Evolutionary conservation across 805 yeast genomes (phyloP).

Genomic region (Blastobotrys peoriensis): DNA sequence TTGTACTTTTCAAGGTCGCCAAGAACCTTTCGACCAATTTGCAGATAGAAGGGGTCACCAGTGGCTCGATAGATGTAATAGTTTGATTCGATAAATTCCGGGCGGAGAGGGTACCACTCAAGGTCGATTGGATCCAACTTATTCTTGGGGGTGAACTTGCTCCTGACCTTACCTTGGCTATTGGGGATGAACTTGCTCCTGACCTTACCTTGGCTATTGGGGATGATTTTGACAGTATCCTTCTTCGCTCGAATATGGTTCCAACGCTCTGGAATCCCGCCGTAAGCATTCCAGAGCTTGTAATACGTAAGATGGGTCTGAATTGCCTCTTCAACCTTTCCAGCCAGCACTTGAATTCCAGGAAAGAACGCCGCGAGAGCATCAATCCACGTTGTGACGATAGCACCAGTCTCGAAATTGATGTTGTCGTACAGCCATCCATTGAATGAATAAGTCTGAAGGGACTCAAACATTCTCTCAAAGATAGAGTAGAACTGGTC

Average conservation of each 20-base stretch:
- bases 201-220: constrained; percentile 2
- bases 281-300: constrained; percentile 76
- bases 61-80: constrained; percentile 81
- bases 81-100: constrained; percentile 87
- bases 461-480: constrained; percentile 46
- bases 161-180: not conserved
- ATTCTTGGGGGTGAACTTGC: not conserved
- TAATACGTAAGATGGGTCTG: constrained; percentile 53
- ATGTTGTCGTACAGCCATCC: constrained; percentile 55
- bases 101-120: constrained; percentile 91
- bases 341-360: constrained; percentile 73
- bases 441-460: constrained; percentile 43
- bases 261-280: constrained; percentile 90
- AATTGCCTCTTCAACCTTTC: constrained; percentile 63
- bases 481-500: constrained; percentile 48
- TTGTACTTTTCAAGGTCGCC: constrained; percentile 49
- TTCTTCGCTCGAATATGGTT: constrained; percentile 14
- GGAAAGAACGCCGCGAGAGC: constrained; percentile 84
- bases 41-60: constrained; percentile 72
- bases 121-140: constrained; percentile 36
- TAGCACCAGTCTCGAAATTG: constrained; percentile 45
- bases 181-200: constrained; percentile 9
- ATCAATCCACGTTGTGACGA: constrained; percentile 68
- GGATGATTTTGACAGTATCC: constrained; percentile 5
- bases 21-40: constrained; percentile 64